A percentile compares a stretch with the other conserved stretches of the same genome.
Evolutionary conservation across 768 basidiomycete species (phyloP).

Genomic region (Lactarius akahatsu): DNA sequence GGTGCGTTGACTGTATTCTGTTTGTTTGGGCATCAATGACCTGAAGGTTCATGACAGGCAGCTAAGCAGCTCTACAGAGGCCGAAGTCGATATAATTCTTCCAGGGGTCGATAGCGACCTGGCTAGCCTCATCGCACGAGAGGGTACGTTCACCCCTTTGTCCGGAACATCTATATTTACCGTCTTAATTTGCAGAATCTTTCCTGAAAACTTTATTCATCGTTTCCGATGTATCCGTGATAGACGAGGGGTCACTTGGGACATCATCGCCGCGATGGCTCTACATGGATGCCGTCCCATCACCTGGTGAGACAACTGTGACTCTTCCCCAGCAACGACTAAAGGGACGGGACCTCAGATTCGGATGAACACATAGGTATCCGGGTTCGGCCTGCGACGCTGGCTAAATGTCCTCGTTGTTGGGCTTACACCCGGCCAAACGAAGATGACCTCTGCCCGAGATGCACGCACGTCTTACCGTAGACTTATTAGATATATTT

Average conservation of each 20-base stretch:
- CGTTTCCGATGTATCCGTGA: conserved; percentile 66
- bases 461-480: conserved; percentile 50
- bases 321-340: neutral
- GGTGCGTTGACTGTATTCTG: conserved; percentile 47
- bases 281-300: conserved; percentile 43
- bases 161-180: conserved; percentile 2
- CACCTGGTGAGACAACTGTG: conserved; percentile 44
- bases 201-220: conserved; percentile 76
- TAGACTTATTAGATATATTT: conserved; percentile 21
- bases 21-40: neutral
- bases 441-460: conserved; percentile 56
- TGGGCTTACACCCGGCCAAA: conserved; percentile 70
- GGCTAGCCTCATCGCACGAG: conserved; percentile 44
- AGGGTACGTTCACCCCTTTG: conserved; percentile 32
- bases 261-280: conserved; percentile 48
- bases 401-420: conserved; percentile 84
- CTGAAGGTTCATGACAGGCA: conserved; percentile 42
- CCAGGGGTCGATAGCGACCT: conserved; percentile 38
- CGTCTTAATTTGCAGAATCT: conserved; percentile 44
- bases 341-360: conserved; percentile 23
- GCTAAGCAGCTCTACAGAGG: conserved; percentile 76
- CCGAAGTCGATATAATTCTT: conserved; percentile 63
- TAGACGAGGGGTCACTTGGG: conserved; percentile 45
- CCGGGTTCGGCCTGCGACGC: conserved; percentile 58
- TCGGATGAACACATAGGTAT: conserved; percentile 41